Evolutionary conservation across 371 early-diverging fungal species (phyloP), one percentile per base, ranked within the genome.

Genomic region (Mortierella sp.): DNA sequence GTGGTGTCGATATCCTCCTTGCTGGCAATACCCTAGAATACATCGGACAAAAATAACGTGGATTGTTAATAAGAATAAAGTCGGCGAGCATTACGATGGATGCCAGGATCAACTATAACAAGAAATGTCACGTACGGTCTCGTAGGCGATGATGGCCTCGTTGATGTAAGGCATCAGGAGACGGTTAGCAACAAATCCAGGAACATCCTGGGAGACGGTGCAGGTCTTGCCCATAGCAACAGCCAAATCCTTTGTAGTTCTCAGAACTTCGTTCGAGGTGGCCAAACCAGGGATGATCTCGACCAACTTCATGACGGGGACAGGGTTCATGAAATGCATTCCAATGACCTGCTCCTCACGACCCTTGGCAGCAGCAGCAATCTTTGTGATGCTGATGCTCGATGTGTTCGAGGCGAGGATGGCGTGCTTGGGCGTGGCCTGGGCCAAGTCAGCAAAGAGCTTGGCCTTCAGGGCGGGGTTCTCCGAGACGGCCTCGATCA

Each of bases 141-240:
- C 96, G 47, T 97, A 88, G 16, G 96, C 93, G 80, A 95, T 94
- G 16, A 95, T 74, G 14, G 99, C 98, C 88, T 99, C 99, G 88
- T 99, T 99, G 80, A 99, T 99, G 87, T 98, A 99, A 29, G 99
- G 99, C 98, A 99, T 99, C 87, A 98, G 89, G 71, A 99, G 79
- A 29, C 99, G 88, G 89, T 99, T 99, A 44, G 98, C 98, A 61
- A 99, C 97, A 81, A 99, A 99, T 11, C 99, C 99, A 43, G 99
- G 99, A 68, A 95, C 94, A 89, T 99, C 99, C 79, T 91, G 88
- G 61, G 92, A 92, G 73, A 91, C 87, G 22, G 98, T 97, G 66
- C 94, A 94, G 31, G 94, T 95, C 91, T 99, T 99, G 70, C 97
- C 97, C 98, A 99, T 97, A 37, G 87, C 86, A 44, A 89, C 82